Percentiles rank a stretch among this genome's conserved stretches.
phyloP scores from a whole-genome alignment of 2,329 filamentous ascomycete genomes.

The Microcyclospora pomicola region DNA sequence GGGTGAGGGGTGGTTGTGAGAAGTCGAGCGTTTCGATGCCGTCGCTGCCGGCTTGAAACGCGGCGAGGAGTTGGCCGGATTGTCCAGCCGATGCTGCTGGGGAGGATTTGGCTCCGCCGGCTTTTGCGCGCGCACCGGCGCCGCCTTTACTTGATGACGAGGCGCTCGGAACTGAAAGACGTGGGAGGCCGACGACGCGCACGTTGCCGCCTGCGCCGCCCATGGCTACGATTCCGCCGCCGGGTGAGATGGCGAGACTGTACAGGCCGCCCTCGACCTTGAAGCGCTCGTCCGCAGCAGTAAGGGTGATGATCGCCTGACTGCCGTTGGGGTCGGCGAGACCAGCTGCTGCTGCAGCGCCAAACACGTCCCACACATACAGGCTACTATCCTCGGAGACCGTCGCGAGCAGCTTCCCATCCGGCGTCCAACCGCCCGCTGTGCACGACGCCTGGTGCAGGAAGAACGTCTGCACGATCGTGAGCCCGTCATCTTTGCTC shows the following conservation, averaged over 20 bases:
- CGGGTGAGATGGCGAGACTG: constrained; percentile 70
- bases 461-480: constrained; percentile 85
- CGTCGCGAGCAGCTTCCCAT: constrained; percentile 74
- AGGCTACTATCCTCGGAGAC: constrained; percentile 80
- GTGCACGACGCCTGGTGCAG: constrained; percentile 77
- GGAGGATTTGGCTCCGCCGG: constrained; percentile 29
- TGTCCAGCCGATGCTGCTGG: constrained; percentile 34
- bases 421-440: constrained; percentile 78
- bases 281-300: constrained; percentile 74
- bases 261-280: constrained; percentile 82
- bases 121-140: constrained; percentile 35
- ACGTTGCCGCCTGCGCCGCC: constrained; percentile 81
- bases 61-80: constrained; percentile 63
- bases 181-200: constrained; percentile 71
- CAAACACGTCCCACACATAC: constrained; percentile 88
- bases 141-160: constrained; percentile 25
- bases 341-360: constrained; percentile 54
- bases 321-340: constrained; percentile 36
- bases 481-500: constrained; percentile 53
- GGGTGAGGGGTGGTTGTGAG: constrained; percentile 44
- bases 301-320: constrained; percentile 62
- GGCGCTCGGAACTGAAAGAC: constrained; percentile 29
- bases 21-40: constrained; percentile 66
- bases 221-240: constrained; percentile 64
- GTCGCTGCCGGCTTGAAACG: constrained; percentile 64